Percentiles rank a stretch among this genome's conserved stretches.
Evolutionary conservation across 768 basidiomycete genomes (phyloP).

Genomic region (Tremella mesenterica): DNA sequence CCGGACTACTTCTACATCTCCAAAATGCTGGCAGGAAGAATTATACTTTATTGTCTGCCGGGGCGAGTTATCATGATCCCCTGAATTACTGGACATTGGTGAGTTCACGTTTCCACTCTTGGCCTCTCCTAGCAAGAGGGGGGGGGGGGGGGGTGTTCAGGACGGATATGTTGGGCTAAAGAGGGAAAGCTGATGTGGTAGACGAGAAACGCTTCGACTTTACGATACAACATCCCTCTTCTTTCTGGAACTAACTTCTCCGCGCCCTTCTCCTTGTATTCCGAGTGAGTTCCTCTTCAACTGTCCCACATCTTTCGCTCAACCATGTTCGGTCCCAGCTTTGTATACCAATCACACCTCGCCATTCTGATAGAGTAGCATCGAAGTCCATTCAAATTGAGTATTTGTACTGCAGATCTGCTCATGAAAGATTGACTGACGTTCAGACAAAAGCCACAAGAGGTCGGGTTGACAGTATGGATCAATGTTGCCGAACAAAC

Average conservation of each 20-base stretch:
- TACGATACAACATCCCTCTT: slow-evolving; percentile 40
- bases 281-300: slow-evolving; percentile 30
- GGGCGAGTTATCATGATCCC: slow-evolving; percentile 39
- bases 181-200: slow-evolving; percentile 4
- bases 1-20: slow-evolving; percentile 30
- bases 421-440: background rate
- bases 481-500: slow-evolving; percentile 32
- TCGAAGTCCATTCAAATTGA: too few relatives aligned
- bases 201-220: slow-evolving; percentile 38
- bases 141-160: background rate
- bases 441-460: slow-evolving; percentile 23
- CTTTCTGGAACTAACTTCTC: slow-evolving; percentile 40
- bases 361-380: too few relatives aligned
- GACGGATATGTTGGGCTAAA: background rate
- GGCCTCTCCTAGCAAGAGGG: background rate
- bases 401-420: too few relatives aligned
- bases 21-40: slow-evolving; percentile 35
- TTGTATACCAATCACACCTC: too few relatives aligned
- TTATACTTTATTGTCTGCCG: slow-evolving; percentile 40
- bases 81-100: slow-evolving; percentile 39
- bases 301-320: background rate
- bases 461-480: slow-evolving; percentile 42
- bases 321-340: slow-evolving; percentile 28
- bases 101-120: slow-evolving; percentile 7
- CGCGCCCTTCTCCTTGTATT: slow-evolving; percentile 36